These are phyloP conservation scores for Schwanniomyces occidentalis DNA, from an alignment of 805 yeast genomes.

Conservation along the genomic window DNA sequence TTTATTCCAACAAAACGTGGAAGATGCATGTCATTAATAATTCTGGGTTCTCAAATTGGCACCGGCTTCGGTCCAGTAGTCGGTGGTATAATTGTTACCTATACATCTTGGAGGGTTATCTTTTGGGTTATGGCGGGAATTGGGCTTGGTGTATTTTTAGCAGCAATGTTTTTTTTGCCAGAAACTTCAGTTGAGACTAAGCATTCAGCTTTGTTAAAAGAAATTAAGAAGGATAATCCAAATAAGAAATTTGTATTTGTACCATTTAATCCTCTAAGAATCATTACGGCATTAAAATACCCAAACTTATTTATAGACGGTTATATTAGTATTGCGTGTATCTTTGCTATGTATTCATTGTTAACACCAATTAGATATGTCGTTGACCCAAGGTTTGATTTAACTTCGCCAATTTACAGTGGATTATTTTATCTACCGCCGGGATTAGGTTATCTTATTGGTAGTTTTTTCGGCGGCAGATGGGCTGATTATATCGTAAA, in stretches of 20 bases:
- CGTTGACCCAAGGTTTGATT: slow-evolving; percentile 7
- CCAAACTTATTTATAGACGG: slow-evolving; percentile 41
- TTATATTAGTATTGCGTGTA: slow-evolving; percentile 30
- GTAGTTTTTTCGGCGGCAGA: slow-evolving; percentile 55
- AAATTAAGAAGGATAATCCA: slow-evolving; percentile 7
- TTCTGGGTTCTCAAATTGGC: slow-evolving; percentile 54
- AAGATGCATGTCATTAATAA: slow-evolving; percentile 47
- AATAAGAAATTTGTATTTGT: slow-evolving; percentile 33
- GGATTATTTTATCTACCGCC: slow-evolving; percentile 9
- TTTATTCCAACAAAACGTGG: slow-evolving; percentile 53
- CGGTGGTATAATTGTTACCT: slow-evolving; percentile 56
- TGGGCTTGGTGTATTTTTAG: slow-evolving; percentile 35
- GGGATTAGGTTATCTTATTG: slow-evolving; percentile 19
- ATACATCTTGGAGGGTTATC: slow-evolving; percentile 53
- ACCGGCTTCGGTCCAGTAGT: slow-evolving; percentile 53
- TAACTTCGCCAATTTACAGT: slow-evolving; percentile 4
- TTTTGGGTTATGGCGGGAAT: slow-evolving; percentile 50
- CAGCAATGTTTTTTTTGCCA: slow-evolving; percentile 35
- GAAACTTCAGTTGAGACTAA: too few species aligned
- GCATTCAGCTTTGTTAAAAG: not conserved
- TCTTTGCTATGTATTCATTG: slow-evolving; percentile 20
- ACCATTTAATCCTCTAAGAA: slow-evolving; percentile 41
- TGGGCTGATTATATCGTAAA: slow-evolving; percentile 45
- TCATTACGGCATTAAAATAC: slow-evolving; percentile 33
- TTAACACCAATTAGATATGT: slow-evolving; percentile 9